Evolutionary conservation across 768 basidiomycete species (phyloP).

Genomic region (Russula foetens): DNA sequence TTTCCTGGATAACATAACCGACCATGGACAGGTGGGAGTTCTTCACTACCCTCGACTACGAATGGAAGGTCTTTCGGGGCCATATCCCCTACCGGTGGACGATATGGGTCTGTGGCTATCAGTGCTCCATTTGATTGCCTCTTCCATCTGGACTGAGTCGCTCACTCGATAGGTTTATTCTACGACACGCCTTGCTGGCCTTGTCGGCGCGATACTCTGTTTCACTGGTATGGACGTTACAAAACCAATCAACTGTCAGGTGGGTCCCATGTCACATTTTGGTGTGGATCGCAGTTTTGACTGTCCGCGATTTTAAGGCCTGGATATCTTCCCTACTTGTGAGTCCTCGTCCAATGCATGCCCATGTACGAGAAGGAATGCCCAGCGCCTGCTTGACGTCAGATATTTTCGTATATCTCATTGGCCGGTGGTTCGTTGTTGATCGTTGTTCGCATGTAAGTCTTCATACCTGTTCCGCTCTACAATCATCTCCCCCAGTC

Average conservation of each 20-base stretch:
- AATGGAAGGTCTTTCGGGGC: no score
- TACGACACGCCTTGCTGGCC: not conserved
- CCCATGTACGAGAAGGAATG: no score
- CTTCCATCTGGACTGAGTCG: not conserved
- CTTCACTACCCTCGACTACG: no score
- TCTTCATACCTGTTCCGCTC: not conserved
- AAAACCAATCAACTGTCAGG: conserved; percentile 2
- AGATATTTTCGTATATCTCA: not conserved
- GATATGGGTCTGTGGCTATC: no score
- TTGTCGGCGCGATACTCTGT: not conserved
- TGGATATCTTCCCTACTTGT: not conserved
- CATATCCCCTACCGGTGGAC: no score
- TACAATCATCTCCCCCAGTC: not conserved
- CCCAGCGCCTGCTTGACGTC: not conserved
- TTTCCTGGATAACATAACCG: not conserved
- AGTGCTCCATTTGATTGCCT: not conserved
- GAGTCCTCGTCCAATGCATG: not conserved
- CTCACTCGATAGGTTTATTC: conserved; percentile 1
- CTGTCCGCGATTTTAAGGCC: not conserved
- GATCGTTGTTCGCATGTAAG: not conserved
- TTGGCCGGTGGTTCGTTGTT: not conserved
- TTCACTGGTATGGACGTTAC: not conserved
- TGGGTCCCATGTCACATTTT: not conserved
- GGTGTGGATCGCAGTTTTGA: not conserved
- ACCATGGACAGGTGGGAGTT: not conserved